Evolutionary conservation across 176 grass and related monocot species (phyloP).

Genomic region (Ensete ventricosum): DNA sequence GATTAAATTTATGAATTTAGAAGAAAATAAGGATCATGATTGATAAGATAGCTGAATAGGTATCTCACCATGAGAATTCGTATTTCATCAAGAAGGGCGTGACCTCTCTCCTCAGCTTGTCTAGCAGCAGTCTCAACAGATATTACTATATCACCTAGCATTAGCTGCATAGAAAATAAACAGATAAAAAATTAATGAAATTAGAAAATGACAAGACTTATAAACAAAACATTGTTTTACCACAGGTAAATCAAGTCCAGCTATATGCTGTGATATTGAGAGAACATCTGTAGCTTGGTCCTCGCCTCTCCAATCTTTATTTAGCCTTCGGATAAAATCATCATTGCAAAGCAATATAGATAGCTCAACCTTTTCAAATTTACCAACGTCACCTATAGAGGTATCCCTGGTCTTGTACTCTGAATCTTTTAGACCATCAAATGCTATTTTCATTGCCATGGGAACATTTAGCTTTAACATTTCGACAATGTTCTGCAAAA

Average conservation of each 20-base stretch:
- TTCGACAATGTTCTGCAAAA: conserved; percentile 61
- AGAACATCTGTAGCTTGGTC: conserved; percentile 61
- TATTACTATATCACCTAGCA: conserved; percentile 79
- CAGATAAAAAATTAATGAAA: conserved; percentile 9
- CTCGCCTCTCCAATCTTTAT: conserved; percentile 70
- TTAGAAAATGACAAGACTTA: conserved; percentile 13
- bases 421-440: conserved; percentile 77
- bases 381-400: conserved; percentile 60
- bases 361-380: conserved; percentile 76
- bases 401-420: conserved; percentile 59
- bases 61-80: conserved; percentile 57
- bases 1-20: neutral
- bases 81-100: conserved; percentile 90
- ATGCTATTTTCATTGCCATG: conserved; percentile 88
- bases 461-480: conserved; percentile 85
- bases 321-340: conserved; percentile 50
- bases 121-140: conserved; percentile 82
- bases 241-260: conserved; percentile 63
- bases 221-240: conserved; percentile 42
- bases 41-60: neutral
- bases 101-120: conserved; percentile 84
- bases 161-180: conserved; percentile 52
- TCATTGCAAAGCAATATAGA: conserved; percentile 70
- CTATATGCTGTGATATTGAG: conserved; percentile 47
- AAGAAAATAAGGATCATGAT: neutral